Evolutionary conservation across 1,284 basidiomycete genomes (phyloP), one percentile per base, ranked within the genome.

Genomic region (Hemileia vastatrix): DNA sequence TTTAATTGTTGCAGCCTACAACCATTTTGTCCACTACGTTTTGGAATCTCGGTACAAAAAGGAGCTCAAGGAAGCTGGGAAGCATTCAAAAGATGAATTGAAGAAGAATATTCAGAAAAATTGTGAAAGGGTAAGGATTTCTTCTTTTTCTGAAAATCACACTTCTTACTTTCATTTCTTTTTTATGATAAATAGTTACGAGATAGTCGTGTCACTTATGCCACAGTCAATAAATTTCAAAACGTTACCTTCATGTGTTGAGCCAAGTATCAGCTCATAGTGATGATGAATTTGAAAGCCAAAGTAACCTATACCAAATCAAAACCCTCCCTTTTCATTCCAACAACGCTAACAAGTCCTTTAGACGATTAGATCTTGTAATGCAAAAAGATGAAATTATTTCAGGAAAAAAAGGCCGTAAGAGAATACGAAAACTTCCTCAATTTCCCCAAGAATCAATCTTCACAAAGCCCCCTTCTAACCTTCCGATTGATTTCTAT

Each of bases 401-500:
- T 19, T n/a, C 13, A 6, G 45, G 45, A 5, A 48, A 48, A 19
- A 18, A 6, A 11, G 21, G 6, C 6, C 6, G 6, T 6, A 48
- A 48, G 45, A 6, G 6, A 6, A 6, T 6, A 6, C 18, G 45
- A 11, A 6, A 6, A 19, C 18, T 48, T n/a, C 45, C 45, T 48
- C 8, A 18, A 19, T 6, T 19, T 11, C 45, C 18, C 13, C 6
- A 6, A n/a, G 6, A 6, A 6, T 48, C 45, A 48, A 6, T 23
- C 8, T 48, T 47, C 18, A 4, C 5, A 6, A 47, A 32, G 4
- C 19, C 57, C 11, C 57, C 57, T 19, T 40, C 18, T n/a, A 19
- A 32, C n/a, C 23, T 59, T 13, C 31, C 57, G 2, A 50, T 59
- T 24, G 48, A 59, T 40, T 59, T 59, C 27, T 59, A 59, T 33